A percentile compares a stretch with the other conserved stretches of the same genome.
Evolutionary conservation across 352 stramenopile species (phyloP).

Genomic region (Pythium folliculosum): DNA sequence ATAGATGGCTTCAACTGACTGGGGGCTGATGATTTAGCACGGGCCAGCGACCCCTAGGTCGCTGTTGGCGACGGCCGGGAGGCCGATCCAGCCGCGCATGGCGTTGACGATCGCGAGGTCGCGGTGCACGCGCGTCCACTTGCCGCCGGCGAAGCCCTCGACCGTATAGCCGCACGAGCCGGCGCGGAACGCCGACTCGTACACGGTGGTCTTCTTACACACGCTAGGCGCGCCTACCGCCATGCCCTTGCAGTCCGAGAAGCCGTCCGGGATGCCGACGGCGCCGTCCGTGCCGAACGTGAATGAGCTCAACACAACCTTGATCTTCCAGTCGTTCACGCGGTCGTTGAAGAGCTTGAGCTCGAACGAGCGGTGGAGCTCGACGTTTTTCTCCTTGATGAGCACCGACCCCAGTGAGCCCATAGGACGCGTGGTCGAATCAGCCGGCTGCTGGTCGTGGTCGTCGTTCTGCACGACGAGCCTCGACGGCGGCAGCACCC

Average conservation of each 20-base stretch:
- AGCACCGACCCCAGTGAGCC: constrained; percentile 52
- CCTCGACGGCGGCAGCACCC: constrained; percentile 55
- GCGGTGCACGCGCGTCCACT: constrained; percentile 52
- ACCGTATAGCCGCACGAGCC: constrained; percentile 58
- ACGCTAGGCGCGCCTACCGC: constrained; percentile 30
- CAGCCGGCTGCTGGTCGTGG: constrained; percentile 64
- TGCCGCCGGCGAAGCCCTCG: constrained; percentile 20
- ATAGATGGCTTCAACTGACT: neutral
- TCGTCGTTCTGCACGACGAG: constrained; percentile 82
- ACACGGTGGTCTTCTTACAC: constrained; percentile 43
- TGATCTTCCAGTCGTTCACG: constrained; percentile 66
- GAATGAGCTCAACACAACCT: constrained; percentile 72
- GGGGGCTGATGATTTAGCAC: constrained; percentile 7
- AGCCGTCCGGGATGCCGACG: constrained; percentile 48
- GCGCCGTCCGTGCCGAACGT: constrained; percentile 50
- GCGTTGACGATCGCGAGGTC: constrained; percentile 67
- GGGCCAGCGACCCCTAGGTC: constrained; percentile 38
- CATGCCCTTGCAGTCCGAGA: constrained; percentile 32
- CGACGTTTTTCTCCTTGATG: constrained; percentile 53
- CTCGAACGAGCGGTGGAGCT: constrained; percentile 60
- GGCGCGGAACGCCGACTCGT: constrained; percentile 50
- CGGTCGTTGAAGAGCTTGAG: constrained; percentile 49
- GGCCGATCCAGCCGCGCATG: constrained; percentile 39
- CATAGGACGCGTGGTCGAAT: constrained; percentile 59
- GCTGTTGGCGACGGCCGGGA: constrained; percentile 33